Evolutionary conservation across 192 early-diverging fungal genomes (phyloP).

Genomic region (Kappamyces sp.): DNA sequence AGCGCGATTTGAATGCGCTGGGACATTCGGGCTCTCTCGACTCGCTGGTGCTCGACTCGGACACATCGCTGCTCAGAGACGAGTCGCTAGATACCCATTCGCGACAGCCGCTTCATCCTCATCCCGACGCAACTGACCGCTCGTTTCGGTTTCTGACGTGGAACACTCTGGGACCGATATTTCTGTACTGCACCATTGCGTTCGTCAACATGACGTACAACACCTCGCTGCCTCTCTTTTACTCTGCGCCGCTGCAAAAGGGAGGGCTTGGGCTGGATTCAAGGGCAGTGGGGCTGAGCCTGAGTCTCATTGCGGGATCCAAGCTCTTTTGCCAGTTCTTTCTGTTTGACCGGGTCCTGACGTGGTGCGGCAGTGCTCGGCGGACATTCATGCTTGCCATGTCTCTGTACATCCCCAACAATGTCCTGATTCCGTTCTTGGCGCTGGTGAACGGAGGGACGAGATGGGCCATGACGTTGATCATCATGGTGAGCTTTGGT

Average conservation of each 20-base stretch:
- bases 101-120: not conserved
- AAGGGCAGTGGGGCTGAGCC: constrained; percentile 15
- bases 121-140: not conserved
- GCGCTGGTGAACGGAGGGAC: not conserved
- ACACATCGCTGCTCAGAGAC: not conserved
- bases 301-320: constrained; percentile 26
- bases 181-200: constrained; percentile 38
- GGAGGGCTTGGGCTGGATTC: constrained; percentile 31
- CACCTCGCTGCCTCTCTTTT: constrained; percentile 35
- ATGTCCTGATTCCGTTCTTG: constrained; percentile 3
- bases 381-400: not conserved
- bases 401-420: not conserved
- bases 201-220: constrained; percentile 34
- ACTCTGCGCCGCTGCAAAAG: constrained; percentile 18
- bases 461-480: not conserved
- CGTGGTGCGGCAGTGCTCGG: constrained; percentile 8
- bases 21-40: not conserved
- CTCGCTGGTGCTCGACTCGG: not conserved
- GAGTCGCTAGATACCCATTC: not conserved
- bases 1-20: constrained; percentile 8
- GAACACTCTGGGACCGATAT: not conserved
- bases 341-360: constrained; percentile 19
- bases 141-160: not conserved
- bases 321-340: constrained; percentile 34
- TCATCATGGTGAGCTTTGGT: not conserved